Evolutionary conservation across 208 protist genomes (phyloP), one percentile per base, ranked within the genome.

Genomic region (Trypanosoma cruzi): DNA sequence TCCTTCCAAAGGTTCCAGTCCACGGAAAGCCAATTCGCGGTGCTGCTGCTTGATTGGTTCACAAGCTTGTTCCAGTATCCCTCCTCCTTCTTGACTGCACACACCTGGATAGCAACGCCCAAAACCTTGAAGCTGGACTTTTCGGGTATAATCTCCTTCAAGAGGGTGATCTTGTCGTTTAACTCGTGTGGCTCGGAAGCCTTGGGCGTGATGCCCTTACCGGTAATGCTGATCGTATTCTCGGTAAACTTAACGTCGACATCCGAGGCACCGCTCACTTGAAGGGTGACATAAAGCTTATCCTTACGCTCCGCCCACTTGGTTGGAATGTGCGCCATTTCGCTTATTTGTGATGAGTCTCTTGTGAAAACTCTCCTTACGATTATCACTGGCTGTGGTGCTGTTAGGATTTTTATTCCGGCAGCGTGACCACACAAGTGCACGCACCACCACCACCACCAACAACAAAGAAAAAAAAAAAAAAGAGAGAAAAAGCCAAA

Each of bases 1-100:
- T 96, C 91, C 79, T 96, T 94, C 91, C 91, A 96, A 20, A 96
- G 80, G 78, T 94, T 96, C 89, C 91, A 96, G 79, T 96, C 91
- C 10, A 78, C 88, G 13, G 88, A 91, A 13, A 96, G 82, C 91
- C 91, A 96, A 11, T 71, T 74, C 79, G 93, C 91, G 2, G 88
- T 93, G 44, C 76, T 70, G 75, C 85, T 86, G 34, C 74, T 77
- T 22, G 86, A 80, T 77, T 92, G 75, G 40, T 89, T 78, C 16
- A 93, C 86, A 22, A 96, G 80, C 42, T 81, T 79, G 70, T 93
- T 92, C 88, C 91, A 94, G 77, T 94, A 96, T 28, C 85, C 88
- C 60, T 77, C 73, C 42, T 96, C 91, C 81, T 89, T 89, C 85
- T 96, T 96, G 60, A 85, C 85, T 61, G 88, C 88, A 71, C 84